Evolutionary conservation across 768 basidiomycete species (phyloP).

Genomic region (Lyophyllum decastes): DNA sequence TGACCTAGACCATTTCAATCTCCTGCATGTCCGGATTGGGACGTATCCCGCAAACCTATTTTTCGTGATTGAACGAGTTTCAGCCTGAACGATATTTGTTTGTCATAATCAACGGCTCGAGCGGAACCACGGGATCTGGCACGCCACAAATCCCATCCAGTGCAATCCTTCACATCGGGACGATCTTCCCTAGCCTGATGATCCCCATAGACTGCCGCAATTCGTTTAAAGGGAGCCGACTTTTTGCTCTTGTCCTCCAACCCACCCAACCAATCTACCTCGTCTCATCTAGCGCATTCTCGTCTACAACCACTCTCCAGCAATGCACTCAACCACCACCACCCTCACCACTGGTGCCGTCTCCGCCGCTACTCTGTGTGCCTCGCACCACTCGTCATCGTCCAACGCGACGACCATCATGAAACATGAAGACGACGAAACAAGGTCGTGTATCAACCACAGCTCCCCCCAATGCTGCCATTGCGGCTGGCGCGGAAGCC

Average conservation of each 20-base stretch:
- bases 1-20: slow-evolving; percentile 6
- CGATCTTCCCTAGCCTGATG: slow-evolving; percentile 23
- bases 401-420: slow-evolving; percentile 15
- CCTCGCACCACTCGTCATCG: slow-evolving; percentile 19
- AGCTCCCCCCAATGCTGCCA: slow-evolving; percentile 80
- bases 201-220: slow-evolving; percentile 25
- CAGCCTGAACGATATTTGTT: slow-evolving; percentile 8
- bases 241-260: slow-evolving; percentile 23
- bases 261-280: slow-evolving; percentile 13
- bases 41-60: slow-evolving; percentile 12
- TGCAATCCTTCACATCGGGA: slow-evolving; percentile 23
- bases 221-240: slow-evolving; percentile 33
- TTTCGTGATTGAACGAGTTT: slow-evolving; percentile 3
- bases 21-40: slow-evolving; percentile 14
- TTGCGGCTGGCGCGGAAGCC: slow-evolving; percentile 68
- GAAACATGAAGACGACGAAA: slow-evolving; percentile 21
- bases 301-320: slow-evolving; percentile 13
- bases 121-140: slow-evolving; percentile 38
- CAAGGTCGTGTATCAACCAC: slow-evolving; percentile 40
- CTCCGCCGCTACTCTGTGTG: slow-evolving; percentile 12
- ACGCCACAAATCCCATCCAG: slow-evolving; percentile 29
- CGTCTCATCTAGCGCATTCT: slow-evolving; percentile 6
- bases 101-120: slow-evolving; percentile 39
- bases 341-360: slow-evolving; percentile 15
- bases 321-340: slow-evolving; percentile 26